phyloP scores from a whole-genome alignment of 2,329 filamentous ascomycete species.

The Colletotrichum shisoi region DNA sequence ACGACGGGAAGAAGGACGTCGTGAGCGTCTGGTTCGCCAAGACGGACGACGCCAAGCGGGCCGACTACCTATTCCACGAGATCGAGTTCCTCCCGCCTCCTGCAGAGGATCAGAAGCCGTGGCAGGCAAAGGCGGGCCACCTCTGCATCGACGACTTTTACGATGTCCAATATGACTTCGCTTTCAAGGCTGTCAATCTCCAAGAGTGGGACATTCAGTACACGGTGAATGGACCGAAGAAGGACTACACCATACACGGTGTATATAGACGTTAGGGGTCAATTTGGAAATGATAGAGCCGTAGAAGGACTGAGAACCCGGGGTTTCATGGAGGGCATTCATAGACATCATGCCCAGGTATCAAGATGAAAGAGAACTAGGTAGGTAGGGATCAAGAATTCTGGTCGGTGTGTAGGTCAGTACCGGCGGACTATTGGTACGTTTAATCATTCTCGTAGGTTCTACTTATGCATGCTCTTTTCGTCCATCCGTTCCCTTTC shows the following conservation, averaged over 20 bases:
- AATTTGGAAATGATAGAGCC: too few species aligned
- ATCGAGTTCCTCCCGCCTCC: constrained; percentile 65
- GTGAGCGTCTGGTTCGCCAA: constrained; percentile 79
- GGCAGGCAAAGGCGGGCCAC: constrained; percentile 72
- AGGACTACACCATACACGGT: constrained; percentile 72
- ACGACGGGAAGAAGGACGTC: constrained; percentile 65
- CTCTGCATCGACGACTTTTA: constrained; percentile 77
- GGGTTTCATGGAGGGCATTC: too few species aligned
- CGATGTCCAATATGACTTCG: constrained; percentile 73
- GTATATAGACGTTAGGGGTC: constrained; percentile 55
- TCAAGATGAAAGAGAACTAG: neutral
- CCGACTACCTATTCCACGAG: constrained; percentile 79
- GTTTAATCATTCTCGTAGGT: constrained; percentile 14
- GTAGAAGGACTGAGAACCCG: neutral
- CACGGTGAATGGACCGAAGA: constrained; percentile 73
- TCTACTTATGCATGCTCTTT: neutral
- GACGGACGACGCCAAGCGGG: constrained; percentile 65
- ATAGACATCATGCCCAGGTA: too few species aligned
- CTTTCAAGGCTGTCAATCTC: constrained; percentile 65
- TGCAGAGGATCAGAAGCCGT: constrained; percentile 54
- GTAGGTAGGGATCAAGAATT: too few species aligned
- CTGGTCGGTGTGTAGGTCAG: neutral
- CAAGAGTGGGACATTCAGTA: constrained; percentile 68
- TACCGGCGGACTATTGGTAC: neutral
- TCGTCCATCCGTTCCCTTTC: neutral